phyloP scores from a whole-genome alignment of 2,329 filamentous ascomycete genomes.

The Sporothrix pseudoabietina region DNA sequence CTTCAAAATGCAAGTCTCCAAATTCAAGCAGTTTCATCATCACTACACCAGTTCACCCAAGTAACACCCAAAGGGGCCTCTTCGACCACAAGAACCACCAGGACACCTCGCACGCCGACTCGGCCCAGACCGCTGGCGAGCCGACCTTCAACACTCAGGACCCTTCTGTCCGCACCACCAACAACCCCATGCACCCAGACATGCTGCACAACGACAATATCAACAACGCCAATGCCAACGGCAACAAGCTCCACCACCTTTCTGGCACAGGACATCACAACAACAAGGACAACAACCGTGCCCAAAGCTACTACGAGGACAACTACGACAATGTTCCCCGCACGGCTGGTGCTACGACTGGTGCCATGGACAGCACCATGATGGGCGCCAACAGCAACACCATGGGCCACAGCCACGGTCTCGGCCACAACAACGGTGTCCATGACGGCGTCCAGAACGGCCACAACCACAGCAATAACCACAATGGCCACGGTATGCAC shows the following conservation, averaged over 20 bases:
- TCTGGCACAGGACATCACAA: background rate
- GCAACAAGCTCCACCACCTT: background rate
- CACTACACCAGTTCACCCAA: background rate
- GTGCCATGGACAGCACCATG: background rate
- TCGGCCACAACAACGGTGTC: background rate
- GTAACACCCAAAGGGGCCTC: background rate
- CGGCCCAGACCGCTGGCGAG: background rate
- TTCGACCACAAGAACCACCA: conserved; percentile 1
- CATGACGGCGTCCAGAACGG: background rate
- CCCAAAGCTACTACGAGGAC: background rate
- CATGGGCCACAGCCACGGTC: background rate
- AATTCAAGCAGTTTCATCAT: no score
- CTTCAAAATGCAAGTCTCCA: background rate
- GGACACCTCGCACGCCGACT: background rate
- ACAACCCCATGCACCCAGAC: background rate
- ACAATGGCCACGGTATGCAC: conserved; percentile 7
- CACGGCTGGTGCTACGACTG: background rate
- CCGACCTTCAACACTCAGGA: conserved; percentile 5
- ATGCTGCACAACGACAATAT: background rate
- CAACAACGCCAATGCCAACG: background rate
- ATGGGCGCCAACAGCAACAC: background rate
- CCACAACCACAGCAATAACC: background rate
- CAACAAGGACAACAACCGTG: background rate
- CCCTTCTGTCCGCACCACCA: conserved; percentile 5
- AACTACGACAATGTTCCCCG: background rate